Base-by-base conservation (phyloP, 768 basidiomycete species). In the Trametes sanguinea region DNA sequence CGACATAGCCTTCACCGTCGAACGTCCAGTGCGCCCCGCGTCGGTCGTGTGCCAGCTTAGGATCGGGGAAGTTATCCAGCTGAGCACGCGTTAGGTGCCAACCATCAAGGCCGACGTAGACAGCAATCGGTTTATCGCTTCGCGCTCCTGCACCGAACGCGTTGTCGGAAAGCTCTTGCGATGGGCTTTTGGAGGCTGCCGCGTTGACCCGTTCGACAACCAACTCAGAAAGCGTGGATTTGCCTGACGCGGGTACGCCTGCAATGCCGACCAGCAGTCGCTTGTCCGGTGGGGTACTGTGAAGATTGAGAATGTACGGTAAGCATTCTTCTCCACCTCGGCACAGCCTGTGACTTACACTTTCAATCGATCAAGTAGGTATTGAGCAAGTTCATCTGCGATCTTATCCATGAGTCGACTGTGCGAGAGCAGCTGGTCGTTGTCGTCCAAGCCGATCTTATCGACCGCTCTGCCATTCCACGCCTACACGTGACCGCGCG, bases 1-100 rank as follows among this genome's bases (percentile, higher is more conserved):
- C 68, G 56, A 86, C 81, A 73, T 94, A 97, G 29, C 80, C 78
- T n/a, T 72, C 65, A 5, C 83, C 86, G 66, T 97, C 88, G 69
- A 98, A 98, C 2, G 95, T 97, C 90, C 94, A 96, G 66, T 94
- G 90, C 13, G 82, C 87, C 2, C 95, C 95, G 22, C 95, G 84
- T 48, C 92, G 75, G 60, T 88, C 88, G 66, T 89, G 85, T 0
- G 95, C 94, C 43, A 86, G 81, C 54, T 82, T 78, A 0, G 94
- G 88, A 72, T 97, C 86, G 13, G 85, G 84, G 70, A 95, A 82
- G 22, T 76, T 70, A 68, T 92, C 92, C 30, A 98, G 83, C 65
- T 91, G 85, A 4, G 85, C 82, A 27, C 93, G 85, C 16, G 90
- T 83, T 61, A 90, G 80, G 72, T 98, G 95, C 94, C 94, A 98